Evolutionary conservation across 306 rosid species (phyloP).

Genomic region (Sesbania bispinosa): DNA sequence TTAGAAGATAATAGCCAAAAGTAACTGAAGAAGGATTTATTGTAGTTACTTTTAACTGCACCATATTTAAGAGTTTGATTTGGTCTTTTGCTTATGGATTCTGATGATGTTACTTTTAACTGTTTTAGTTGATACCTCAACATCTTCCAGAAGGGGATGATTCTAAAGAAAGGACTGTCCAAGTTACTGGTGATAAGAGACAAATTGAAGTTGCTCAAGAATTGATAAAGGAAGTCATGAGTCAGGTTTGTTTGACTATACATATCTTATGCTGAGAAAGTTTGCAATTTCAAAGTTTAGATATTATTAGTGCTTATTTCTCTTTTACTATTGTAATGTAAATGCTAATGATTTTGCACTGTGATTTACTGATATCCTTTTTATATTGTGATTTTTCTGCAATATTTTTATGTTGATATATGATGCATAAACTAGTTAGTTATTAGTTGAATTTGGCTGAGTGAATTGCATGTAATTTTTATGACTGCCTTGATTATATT

Average conservation of each 20-base stretch:
- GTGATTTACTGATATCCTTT: neutral
- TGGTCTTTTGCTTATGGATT: neutral
- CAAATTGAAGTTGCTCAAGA: conserved; percentile 86
- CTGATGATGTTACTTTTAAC: conserved; percentile 11
- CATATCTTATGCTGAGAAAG: conserved; percentile 1
- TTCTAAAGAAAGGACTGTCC: conserved; percentile 88
- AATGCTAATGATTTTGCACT: neutral
- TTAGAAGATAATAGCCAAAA: neutral
- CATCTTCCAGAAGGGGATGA: conserved; percentile 92
- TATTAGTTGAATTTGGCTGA: neutral
- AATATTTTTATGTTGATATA: neutral
- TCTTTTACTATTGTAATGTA: neutral
- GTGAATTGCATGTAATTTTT: too few relatives aligned
- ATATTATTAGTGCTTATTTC: neutral
- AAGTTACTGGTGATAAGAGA: conserved; percentile 86
- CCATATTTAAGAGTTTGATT: too few relatives aligned
- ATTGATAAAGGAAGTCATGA: conserved; percentile 91
- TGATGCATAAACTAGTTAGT: neutral
- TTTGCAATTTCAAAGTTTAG: neutral
- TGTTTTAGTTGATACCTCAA: conserved; percentile 85
- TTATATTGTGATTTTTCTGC: neutral
- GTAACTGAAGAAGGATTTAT: too few relatives aligned
- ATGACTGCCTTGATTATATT: neutral
- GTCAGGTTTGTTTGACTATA: conserved; percentile 61
- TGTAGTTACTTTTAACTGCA: too few relatives aligned